Percentiles rank a stretch among this genome's conserved stretches.
Evolutionary conservation across 768 basidiomycete species (phyloP).

Genomic region (Suillus paluster): DNA sequence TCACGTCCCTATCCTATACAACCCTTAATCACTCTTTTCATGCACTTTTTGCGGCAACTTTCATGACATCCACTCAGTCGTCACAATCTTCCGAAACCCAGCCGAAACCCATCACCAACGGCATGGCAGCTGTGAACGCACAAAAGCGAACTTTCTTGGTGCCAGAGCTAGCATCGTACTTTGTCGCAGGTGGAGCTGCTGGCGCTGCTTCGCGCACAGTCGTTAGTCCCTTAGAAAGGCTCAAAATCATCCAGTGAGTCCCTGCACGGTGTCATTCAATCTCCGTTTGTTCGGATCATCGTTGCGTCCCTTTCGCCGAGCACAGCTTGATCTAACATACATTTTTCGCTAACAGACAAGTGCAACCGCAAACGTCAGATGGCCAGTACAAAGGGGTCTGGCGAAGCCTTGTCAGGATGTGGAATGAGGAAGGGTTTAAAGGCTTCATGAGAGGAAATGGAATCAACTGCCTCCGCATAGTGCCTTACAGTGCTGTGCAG

Average conservation of each 20-base stretch:
- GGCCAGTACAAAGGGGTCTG: conserved; percentile 84
- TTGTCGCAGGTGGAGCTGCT: conserved; percentile 58
- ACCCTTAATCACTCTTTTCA: conserved; percentile 12
- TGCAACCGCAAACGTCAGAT: conserved; percentile 71
- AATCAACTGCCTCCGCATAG: conserved; percentile 90
- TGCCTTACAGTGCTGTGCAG: conserved; percentile 90
- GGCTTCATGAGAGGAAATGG: conserved; percentile 96
- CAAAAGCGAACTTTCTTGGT: conserved; percentile 35
- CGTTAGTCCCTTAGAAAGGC: conserved; percentile 87
- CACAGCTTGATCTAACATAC: conserved; percentile 11
- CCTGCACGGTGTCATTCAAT: neutral
- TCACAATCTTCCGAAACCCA: conserved; percentile 8
- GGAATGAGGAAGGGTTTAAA: conserved; percentile 89
- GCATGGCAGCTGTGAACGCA: conserved; percentile 28
- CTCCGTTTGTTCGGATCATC: conserved; percentile 3
- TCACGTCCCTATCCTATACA: conserved; percentile 11
- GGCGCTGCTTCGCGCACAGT: conserved; percentile 84
- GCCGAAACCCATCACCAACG: conserved; percentile 12
- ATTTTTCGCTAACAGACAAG: conserved; percentile 62
- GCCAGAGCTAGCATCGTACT: conserved; percentile 46
- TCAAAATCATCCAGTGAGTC: conserved; percentile 96
- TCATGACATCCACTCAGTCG: conserved; percentile 13
- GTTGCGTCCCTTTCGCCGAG: neutral
- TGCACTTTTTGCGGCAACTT: conserved; percentile 10
- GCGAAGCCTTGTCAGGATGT: conserved; percentile 81